phyloP scores from a whole-genome alignment of 2,329 filamentous ascomycete species.

The Zymoseptoria ardabiliae region DNA sequence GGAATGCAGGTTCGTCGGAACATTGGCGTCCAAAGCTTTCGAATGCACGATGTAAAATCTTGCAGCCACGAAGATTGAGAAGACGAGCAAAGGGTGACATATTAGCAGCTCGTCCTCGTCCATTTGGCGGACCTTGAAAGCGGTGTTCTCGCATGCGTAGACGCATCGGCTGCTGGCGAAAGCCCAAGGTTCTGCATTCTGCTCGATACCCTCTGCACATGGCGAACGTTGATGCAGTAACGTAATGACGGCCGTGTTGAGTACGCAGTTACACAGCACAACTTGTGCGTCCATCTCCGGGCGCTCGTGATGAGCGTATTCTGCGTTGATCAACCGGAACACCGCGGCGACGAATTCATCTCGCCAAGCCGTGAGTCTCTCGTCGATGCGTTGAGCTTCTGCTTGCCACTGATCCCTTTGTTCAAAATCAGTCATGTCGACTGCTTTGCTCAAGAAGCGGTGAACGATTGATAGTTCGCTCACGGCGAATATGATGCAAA shows the following conservation, averaged over 20 bases:
- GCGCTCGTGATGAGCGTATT: constrained; percentile 13
- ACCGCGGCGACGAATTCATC: constrained; percentile 18
- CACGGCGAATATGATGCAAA: constrained; percentile 23
- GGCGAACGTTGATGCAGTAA: constrained; percentile 20
- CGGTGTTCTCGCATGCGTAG: constrained; percentile 24
- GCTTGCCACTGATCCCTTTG: constrained; percentile 21
- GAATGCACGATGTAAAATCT: constrained; percentile 26
- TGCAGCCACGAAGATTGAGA: constrained; percentile 23
- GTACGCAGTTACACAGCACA: constrained; percentile 19
- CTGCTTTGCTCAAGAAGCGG: constrained; percentile 22
- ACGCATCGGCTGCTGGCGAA: constrained; percentile 26
- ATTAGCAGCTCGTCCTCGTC: constrained; percentile 19
- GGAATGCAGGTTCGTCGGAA: constrained; percentile 20
- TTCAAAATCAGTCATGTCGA: constrained; percentile 19
- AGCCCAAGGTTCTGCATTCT: constrained; percentile 23
- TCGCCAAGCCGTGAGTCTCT: constrained; percentile 21
- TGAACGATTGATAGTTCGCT: constrained; percentile 25
- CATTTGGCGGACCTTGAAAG: constrained; percentile 18
- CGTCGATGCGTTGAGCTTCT: constrained; percentile 22
- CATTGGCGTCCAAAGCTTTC: constrained; percentile 20
- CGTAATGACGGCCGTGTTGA: constrained; percentile 24
- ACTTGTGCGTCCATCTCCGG: constrained; percentile 22
- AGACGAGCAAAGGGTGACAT: constrained; percentile 21
- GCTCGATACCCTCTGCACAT: constrained; percentile 17
- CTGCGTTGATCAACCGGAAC: constrained; percentile 11